These are phyloP conservation scores for Hypoxylon fuscum DNA, from an alignment of 495 filamentous ascomycete species.

Conservation along the genomic window DNA sequence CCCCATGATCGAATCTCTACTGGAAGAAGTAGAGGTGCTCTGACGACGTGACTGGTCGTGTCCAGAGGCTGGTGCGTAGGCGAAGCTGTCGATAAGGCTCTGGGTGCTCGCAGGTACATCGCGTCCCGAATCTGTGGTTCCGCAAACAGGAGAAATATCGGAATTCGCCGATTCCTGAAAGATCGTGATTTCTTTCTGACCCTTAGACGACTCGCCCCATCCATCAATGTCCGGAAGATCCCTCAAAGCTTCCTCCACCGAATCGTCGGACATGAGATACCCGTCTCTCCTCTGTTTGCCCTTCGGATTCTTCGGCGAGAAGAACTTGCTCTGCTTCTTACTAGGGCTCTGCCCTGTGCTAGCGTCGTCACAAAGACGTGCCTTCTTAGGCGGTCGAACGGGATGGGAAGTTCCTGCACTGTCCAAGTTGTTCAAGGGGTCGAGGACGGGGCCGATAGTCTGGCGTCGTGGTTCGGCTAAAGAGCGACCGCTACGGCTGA, in stretches of 20 bases:
- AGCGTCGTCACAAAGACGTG: conserved; percentile 56
- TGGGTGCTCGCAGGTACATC: conserved; percentile 29
- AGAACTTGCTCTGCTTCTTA: conserved; percentile 55
- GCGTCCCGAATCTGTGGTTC: background rate
- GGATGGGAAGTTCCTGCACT: conserved; percentile 4
- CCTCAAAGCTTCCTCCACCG: conserved; percentile 54
- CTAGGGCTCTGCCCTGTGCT: conserved; percentile 20
- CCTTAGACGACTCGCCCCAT: conserved; percentile 30
- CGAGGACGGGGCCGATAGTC: conserved; percentile 35
- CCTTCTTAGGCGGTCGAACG: conserved; percentile 58
- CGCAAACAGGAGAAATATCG: conserved; percentile 13
- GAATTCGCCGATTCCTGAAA: conserved; percentile 34
- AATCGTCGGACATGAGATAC: conserved; percentile 58
- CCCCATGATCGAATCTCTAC: conserved; percentile 21
- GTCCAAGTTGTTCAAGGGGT: conserved; percentile 28
- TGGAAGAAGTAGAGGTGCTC: conserved; percentile 39
- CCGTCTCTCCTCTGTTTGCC: conserved; percentile 34
- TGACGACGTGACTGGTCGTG: conserved; percentile 19
- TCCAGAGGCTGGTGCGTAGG: conserved; percentile 16
- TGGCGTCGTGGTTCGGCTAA: conserved; percentile 45
- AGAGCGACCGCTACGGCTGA: conserved; percentile 31
- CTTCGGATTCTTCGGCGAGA: conserved; percentile 39
- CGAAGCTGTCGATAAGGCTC: conserved; percentile 28
- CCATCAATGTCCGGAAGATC: conserved; percentile 51
- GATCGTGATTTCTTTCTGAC: conserved; percentile 34